Conservation (phyloP, 2,329 filamentous ascomycete species). For the Lasiodiplodia sp. region DNA sequence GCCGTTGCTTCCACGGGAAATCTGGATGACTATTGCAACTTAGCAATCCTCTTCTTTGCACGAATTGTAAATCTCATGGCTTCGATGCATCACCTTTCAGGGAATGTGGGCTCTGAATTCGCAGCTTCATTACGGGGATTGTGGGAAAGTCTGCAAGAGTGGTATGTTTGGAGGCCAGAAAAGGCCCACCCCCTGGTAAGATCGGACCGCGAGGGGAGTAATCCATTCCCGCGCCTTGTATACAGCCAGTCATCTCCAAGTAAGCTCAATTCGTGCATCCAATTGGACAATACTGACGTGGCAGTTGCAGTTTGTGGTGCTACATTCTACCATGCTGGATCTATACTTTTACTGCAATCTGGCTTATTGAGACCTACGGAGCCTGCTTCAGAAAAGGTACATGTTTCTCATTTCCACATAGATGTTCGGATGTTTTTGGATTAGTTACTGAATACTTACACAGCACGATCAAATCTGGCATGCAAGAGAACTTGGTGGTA, state of each 20-base stretch:
- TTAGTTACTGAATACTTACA: not conserved
- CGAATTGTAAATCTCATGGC: not conserved
- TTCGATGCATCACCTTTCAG: not conserved
- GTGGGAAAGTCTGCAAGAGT: not conserved
- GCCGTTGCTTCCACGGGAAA: not conserved
- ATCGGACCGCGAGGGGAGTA: not conserved
- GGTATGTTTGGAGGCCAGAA: not conserved
- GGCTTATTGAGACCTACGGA: not conserved
- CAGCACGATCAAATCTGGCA: not conserved
- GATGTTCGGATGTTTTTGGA: not conserved
- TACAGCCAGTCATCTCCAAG: constrained; percentile 16
- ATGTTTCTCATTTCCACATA: not conserved
- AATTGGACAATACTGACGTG: not conserved
- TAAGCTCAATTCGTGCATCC: not conserved
- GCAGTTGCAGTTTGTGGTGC: not conserved
- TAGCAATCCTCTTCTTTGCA: constrained; percentile 11
- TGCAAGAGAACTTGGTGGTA: not conserved
- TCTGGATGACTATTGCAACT: constrained; percentile 7
- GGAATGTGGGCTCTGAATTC: not conserved
- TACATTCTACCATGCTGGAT: constrained; percentile 7
- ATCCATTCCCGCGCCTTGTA: not conserved
- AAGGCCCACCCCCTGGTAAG: not conserved
- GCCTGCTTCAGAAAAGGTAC: not conserved
- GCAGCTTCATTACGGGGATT: not conserved
- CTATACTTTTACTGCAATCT: not conserved